These are phyloP conservation scores for Botryotinia calthae DNA, from an alignment of 2,329 filamentous ascomycete species.

Conservation along the genomic window DNA sequence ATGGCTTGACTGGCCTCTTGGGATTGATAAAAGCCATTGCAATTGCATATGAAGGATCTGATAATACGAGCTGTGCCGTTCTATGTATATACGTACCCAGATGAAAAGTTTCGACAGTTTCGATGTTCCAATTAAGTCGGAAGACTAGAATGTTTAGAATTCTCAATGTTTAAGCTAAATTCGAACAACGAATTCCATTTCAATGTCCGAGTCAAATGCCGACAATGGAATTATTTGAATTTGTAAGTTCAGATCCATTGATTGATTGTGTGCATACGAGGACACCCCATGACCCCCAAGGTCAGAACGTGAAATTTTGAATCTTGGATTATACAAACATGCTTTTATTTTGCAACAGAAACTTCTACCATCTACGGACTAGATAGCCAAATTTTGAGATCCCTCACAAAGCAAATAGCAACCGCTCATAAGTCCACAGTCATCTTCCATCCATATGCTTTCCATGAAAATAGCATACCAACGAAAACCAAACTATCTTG, in stretches of 20 bases:
- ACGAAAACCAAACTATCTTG: slow-evolving; percentile 4
- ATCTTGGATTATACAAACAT: not conserved
- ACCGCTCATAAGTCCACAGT: not conserved
- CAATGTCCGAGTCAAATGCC: not conserved
- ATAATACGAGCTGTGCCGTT: not conserved
- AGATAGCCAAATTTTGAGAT: slow-evolving; percentile 1
- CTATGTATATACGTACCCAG: not conserved
- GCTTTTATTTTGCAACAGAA: not conserved
- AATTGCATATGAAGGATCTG: not conserved
- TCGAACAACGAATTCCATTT: not conserved
- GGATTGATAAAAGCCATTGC: not conserved
- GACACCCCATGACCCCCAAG: no score
- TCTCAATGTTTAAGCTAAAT: not conserved
- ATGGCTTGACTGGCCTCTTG: not conserved
- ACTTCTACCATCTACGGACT: not conserved
- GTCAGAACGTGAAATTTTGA: not conserved
- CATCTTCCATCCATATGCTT: slow-evolving; percentile 4
- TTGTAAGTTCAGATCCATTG: no score
- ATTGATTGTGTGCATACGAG: no score
- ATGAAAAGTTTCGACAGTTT: not conserved
- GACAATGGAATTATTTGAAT: no score
- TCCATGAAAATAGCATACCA: slow-evolving; percentile 1
- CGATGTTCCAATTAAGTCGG: not conserved
- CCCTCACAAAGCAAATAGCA: not conserved
- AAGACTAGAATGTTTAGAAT: not conserved